Percentiles rank a stretch among this genome's conserved stretches.
Evolutionary conservation across 1,139 yeast genomes (phyloP).

Genomic region (Sporopachydermia cereana): DNA sequence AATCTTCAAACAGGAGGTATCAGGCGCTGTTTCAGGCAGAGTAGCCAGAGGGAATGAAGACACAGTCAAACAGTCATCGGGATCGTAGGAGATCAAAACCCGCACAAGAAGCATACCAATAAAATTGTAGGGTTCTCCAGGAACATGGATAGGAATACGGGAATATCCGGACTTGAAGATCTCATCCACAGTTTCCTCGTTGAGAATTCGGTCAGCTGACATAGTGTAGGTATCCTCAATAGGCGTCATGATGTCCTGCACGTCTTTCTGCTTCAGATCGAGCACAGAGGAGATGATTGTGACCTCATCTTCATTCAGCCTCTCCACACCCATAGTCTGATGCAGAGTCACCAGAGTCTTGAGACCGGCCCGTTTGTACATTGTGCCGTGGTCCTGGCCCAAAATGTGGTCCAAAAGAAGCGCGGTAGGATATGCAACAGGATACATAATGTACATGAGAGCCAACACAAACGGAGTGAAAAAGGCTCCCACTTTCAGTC

Average conservation of each 20-base stretch:
- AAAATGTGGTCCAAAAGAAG: constrained; percentile 64
- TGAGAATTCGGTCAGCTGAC: constrained; percentile 73
- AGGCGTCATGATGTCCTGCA: constrained; percentile 86
- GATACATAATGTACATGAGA: constrained; percentile 85
- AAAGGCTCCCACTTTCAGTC: constrained; percentile 81
- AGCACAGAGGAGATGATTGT: constrained; percentile 90
- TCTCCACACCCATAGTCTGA: constrained; percentile 89
- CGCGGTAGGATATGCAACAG: constrained; percentile 88
- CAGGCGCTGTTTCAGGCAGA: constrained; percentile 85
- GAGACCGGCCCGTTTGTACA: constrained; percentile 84
- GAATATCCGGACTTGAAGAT: constrained; percentile 92
- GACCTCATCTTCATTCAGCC: constrained; percentile 89
- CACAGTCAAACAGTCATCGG: constrained; percentile 89
- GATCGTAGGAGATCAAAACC: constrained; percentile 88
- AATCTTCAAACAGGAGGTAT: constrained; percentile 86
- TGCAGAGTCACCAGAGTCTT: constrained; percentile 90
- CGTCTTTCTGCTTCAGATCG: constrained; percentile 87
- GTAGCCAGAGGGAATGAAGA: constrained; percentile 93
- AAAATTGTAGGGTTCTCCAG: constrained; percentile 81
- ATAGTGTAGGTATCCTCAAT: constrained; percentile 82
- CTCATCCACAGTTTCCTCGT: constrained; percentile 77
- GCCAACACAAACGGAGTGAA: constrained; percentile 80
- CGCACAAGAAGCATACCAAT: constrained; percentile 92
- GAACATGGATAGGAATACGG: constrained; percentile 89
- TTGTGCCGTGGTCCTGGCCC: constrained; percentile 95